Conservation (phyloP, 1,139 yeast species). For the Pichia sp. region DNA sequence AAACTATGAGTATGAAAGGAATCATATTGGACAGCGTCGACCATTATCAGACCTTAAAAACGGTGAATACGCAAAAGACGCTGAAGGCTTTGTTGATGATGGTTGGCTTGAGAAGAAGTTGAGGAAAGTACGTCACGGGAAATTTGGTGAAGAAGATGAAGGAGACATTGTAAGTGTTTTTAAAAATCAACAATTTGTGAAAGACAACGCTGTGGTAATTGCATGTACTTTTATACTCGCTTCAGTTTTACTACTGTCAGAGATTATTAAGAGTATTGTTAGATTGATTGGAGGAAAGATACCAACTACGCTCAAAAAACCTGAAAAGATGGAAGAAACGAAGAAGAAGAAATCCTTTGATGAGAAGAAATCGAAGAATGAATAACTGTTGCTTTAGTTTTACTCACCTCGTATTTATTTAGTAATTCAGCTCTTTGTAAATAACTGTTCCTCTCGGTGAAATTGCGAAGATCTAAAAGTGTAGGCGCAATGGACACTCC, state of each 20-base stretch:
- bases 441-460: too few species aligned
- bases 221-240: constrained; percentile 14
- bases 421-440: too few species aligned
- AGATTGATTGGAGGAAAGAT: neutral
- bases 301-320: too few species aligned
- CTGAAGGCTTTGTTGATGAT: constrained; percentile 21
- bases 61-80: constrained; percentile 23
- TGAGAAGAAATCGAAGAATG: too few species aligned
- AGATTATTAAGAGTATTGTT: neutral
- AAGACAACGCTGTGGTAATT: constrained; percentile 24
- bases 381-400: too few species aligned
- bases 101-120: constrained; percentile 26
- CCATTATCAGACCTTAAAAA: constrained; percentile 12
- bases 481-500: too few species aligned
- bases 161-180: constrained; percentile 16
- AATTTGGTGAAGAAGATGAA: constrained; percentile 22
- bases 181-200: constrained; percentile 19
- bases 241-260: neutral
- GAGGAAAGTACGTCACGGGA: constrained; percentile 14
- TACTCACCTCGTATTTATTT: too few species aligned
- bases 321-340: too few species aligned
- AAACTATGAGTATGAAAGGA: constrained; percentile 47
- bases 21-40: constrained; percentile 32
- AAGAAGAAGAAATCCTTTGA: too few species aligned
- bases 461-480: too few species aligned